Percentiles rank a stretch among this genome's conserved stretches.
phyloP scores from a whole-genome alignment of 2,329 filamentous ascomycete genomes.

The Clarireedia hainanense region DNA sequence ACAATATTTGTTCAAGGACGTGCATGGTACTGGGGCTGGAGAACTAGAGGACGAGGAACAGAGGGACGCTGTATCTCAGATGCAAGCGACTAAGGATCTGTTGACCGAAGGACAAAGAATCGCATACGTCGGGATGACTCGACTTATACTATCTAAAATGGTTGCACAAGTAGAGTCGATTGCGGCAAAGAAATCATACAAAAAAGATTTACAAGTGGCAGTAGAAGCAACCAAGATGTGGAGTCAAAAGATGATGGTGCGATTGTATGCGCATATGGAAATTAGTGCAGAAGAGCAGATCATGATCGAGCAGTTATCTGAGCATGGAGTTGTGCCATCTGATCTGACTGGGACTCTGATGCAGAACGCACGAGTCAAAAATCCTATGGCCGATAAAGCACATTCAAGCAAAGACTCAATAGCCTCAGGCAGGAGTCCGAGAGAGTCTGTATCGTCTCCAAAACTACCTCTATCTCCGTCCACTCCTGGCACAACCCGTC shows the following conservation, averaged over 20 bases:
- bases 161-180: slow-evolving; percentile 57
- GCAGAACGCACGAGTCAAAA: slow-evolving; percentile 87
- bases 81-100: slow-evolving; percentile 92
- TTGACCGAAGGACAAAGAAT: slow-evolving; percentile 93
- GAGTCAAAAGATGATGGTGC: slow-evolving; percentile 97
- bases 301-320: slow-evolving; percentile 96
- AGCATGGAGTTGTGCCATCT: slow-evolving; percentile 78
- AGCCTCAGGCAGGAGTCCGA: slow-evolving; percentile 25
- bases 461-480: slow-evolving; percentile 8
- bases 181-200: slow-evolving; percentile 52
- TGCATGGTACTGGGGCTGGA: slow-evolving; percentile 49
- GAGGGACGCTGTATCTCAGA: slow-evolving; percentile 77
- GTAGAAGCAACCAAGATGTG: slow-evolving; percentile 85
- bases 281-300: slow-evolving; percentile 85
- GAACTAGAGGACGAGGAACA: slow-evolving; percentile 67
- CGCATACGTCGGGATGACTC: slow-evolving; percentile 86
- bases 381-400: slow-evolving; percentile 64
- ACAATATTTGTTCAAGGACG: slow-evolving; percentile 83
- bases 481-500: slow-evolving; percentile 7
- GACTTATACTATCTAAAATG: slow-evolving; percentile 74
- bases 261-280: slow-evolving; percentile 93
- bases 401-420: slow-evolving; percentile 22
- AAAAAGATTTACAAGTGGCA: slow-evolving; percentile 62
- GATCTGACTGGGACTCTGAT: slow-evolving; percentile 83
- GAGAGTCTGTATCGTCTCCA: slow-evolving; percentile 32